Evolutionary conservation across 2,329 filamentous ascomycete species (phyloP), one percentile per base, ranked within the genome.

Genomic region (Pestalotiopsis sp.): DNA sequence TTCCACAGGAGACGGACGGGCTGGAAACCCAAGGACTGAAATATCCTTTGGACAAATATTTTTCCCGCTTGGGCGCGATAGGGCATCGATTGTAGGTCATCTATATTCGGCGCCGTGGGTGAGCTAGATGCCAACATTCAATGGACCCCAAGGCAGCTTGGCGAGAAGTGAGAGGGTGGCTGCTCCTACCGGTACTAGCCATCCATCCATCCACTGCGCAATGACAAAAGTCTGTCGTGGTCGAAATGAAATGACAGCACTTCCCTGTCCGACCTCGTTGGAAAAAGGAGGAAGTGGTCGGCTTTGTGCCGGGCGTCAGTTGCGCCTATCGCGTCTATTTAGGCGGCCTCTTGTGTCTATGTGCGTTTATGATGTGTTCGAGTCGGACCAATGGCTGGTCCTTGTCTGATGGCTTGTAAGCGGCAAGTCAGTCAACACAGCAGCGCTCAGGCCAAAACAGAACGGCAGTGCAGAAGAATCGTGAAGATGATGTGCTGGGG

Each of bases 131-230:
- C 30, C 30, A 35, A 9, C 30, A 67, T 65, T 40, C 60, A 68
- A 66, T 64, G 67, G 67, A 68, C 67, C 67, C 67, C 65, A 67
- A 59, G 24, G 48, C 64, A 59, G 64, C 64, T 56, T 61, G 10
- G 65, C 40, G 39, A 57, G 22, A 58, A 30, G 13, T 9, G 20
- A 39, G 9, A 9, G 39, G 39, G 58, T 61, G 58, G 58, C 58
- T 61, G 30, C 30, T 35, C 30, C 30, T 35, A 9, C 30, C 30
- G 22, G 55, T 52, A 52, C 44, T 35, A 26, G 22, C 14, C 56
- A n/a, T 20, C 58, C 17, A 17, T 13, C 24, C 38, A 39, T 30
- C 26, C n/a, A 35, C 26, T 39, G 26, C 38, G 26, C 20, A 58
- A 26, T 14, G 20, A 13, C 56, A 52, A 35, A 58, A 35, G 11